A percentile compares a stretch with the other conserved stretches of the same genome.
Conservation (phyloP, 2,329 filamentous ascomycete genomes). For the Plenodomus tracheiphilus region DNA sequence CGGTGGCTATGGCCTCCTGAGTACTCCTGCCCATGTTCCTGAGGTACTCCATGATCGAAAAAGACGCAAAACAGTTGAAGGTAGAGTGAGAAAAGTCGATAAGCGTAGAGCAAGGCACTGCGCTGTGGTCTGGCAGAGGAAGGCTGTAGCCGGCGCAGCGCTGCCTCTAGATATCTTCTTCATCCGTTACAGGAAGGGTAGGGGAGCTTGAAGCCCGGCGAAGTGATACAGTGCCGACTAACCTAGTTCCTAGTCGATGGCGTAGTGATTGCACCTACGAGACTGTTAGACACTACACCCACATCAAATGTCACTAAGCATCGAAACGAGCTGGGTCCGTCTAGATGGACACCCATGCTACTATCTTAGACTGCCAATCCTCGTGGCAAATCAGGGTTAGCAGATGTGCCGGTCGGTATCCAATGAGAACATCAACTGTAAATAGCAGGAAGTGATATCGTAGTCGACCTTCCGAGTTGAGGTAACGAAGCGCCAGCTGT, state of each 20-base stretch:
- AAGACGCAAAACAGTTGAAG: constrained; percentile 1
- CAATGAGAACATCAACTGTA: constrained; percentile 18
- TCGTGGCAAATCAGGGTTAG: neutral
- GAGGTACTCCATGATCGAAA: constrained; percentile 27
- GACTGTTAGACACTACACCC: constrained; percentile 18
- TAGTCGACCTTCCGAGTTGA: constrained; percentile 23
- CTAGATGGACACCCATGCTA: constrained; percentile 4
- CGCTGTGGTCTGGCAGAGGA: neutral
- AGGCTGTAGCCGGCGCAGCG: neutral
- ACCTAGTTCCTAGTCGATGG: constrained; percentile 4
- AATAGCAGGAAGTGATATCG: constrained; percentile 7
- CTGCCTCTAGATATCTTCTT: constrained; percentile 7
- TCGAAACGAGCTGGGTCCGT: constrained; percentile 16
- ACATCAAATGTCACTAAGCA: constrained; percentile 8
- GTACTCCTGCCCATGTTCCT: constrained; percentile 16
- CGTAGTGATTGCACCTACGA: constrained; percentile 18
- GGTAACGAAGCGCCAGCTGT: constrained; percentile 8
- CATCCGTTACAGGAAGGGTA: neutral
- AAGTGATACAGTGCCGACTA: constrained; percentile 4
- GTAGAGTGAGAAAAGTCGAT: neutral
- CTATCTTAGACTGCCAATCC: neutral
- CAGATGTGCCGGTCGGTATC: constrained; percentile 3
- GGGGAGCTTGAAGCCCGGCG: constrained; percentile 1
- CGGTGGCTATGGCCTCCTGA: constrained; percentile 24
- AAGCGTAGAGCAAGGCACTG: neutral